Evolutionary conservation across 2,329 filamentous ascomycete genomes (phyloP).

Genomic region (Aspergillus tamarii): DNA sequence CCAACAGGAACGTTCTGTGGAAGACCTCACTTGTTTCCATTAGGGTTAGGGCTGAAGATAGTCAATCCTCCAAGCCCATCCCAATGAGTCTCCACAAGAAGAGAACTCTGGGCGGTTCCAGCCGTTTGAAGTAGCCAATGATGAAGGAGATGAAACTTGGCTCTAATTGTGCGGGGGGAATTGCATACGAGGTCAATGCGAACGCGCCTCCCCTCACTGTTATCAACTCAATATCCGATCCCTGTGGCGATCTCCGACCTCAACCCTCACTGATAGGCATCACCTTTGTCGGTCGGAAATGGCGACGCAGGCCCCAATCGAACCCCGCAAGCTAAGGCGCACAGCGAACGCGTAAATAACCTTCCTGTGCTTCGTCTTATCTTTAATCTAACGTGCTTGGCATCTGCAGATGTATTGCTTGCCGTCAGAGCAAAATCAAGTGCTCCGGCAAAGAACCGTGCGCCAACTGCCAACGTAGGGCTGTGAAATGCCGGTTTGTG

Average conservation of each 20-base stretch:
- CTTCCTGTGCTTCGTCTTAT: not conserved
- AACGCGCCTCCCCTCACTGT: not conserved
- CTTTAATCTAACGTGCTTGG: not conserved
- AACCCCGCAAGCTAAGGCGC: constrained; percentile 11
- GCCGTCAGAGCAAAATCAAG: constrained; percentile 47
- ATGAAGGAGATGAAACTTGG: not conserved
- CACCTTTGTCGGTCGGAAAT: not conserved
- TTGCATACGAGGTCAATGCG: not conserved
- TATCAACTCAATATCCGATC: not conserved
- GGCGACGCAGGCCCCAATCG: not conserved
- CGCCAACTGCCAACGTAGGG: constrained; percentile 24
- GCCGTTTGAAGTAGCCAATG: not conserved
- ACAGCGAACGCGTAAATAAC: constrained; percentile 17
- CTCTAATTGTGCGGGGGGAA: not conserved
- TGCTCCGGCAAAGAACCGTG: constrained; percentile 46
- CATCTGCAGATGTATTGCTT: constrained; percentile 26
- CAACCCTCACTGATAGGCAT: not conserved
- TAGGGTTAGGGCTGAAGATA: not conserved
- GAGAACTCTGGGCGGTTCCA: not conserved
- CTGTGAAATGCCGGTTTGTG: constrained; percentile 36
- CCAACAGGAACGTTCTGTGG: not conserved
- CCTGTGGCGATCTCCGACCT: not conserved
- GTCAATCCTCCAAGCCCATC: not conserved
- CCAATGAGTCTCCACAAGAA: not conserved
- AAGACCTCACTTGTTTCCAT: not conserved